Percentiles rank a stretch among this genome's conserved stretches.
Evolutionary conservation across 306 rosid species (phyloP).

Genomic region (Morella rubra): DNA sequence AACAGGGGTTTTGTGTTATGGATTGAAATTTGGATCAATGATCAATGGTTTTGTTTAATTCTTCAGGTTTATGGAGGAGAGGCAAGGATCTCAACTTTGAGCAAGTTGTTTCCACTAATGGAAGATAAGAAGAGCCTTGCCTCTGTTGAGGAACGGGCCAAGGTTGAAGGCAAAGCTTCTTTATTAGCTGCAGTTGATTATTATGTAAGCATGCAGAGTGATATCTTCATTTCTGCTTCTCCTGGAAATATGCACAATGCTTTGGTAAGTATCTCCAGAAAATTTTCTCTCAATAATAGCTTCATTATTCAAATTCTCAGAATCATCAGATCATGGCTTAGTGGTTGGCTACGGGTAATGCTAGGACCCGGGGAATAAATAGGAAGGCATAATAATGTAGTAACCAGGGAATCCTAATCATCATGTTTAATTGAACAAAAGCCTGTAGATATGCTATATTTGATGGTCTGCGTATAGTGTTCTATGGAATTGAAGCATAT

Average conservation of each 20-base stretch:
- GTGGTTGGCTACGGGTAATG: background rate
- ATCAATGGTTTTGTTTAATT: background rate
- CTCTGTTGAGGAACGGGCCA: slow-evolving; percentile 61
- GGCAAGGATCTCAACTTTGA: slow-evolving; percentile 79
- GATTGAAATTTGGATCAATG: background rate
- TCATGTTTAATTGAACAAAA: background rate
- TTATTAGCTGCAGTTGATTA: slow-evolving; percentile 92
- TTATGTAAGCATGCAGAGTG: slow-evolving; percentile 86
- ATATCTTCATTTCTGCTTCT: slow-evolving; percentile 93
- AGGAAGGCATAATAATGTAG: background rate
- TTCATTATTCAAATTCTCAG: background rate
- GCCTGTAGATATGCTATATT: background rate
- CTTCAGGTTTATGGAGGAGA: slow-evolving; percentile 92
- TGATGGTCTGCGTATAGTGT: background rate
- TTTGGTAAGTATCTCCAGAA: slow-evolving; percentile 56
- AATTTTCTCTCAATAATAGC: slow-evolving; percentile 13
- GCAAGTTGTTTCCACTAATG: slow-evolving; percentile 79
- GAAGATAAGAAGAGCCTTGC: slow-evolving; percentile 94
- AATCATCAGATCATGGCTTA: background rate
- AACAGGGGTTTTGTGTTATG: background rate
- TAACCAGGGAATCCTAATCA: background rate
- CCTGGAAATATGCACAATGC: slow-evolving; percentile 99
- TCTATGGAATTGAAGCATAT: background rate
- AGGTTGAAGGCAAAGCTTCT: slow-evolving; percentile 90
- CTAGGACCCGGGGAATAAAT: background rate